Conservation (phyloP, 2,329 filamentous ascomycete genomes). For the Fusarium vanettenii region DNA sequence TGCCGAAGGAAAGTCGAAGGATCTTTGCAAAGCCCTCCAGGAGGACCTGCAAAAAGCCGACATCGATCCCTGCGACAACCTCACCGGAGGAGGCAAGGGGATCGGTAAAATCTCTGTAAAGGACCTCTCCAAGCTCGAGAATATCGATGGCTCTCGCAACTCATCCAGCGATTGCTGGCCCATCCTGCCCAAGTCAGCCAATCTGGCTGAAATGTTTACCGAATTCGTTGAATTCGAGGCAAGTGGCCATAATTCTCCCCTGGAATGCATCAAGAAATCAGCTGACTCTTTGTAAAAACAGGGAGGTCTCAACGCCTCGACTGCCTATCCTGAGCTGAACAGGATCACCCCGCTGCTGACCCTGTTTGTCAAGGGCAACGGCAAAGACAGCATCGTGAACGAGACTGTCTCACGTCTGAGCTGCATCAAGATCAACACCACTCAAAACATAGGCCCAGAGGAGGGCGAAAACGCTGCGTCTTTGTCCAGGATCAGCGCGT, state of each 20-base stretch:
- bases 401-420: background rate
- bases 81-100: background rate
- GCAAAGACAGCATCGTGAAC: background rate
- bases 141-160: background rate
- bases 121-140: background rate
- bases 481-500: background rate
- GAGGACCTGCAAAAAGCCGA: background rate
- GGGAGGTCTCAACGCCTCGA: background rate
- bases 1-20: background rate
- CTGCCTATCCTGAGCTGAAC: background rate
- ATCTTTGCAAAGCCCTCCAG: background rate
- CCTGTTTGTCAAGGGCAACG: background rate
- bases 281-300: background rate
- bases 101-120: background rate
- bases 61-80: background rate
- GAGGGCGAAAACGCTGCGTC: background rate
- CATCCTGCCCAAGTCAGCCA: background rate
- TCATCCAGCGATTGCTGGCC: background rate
- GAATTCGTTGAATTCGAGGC: background rate
- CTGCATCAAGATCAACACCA: background rate
- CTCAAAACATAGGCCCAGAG: fast-evolving
- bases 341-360: background rate
- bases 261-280: fast-evolving
- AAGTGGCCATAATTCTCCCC: background rate
- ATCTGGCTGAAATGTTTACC: background rate